These are phyloP conservation scores for Schizosaccharomyces octosporus DNA, from an alignment of 805 yeast genomes.

Conservation along the genomic window DNA sequence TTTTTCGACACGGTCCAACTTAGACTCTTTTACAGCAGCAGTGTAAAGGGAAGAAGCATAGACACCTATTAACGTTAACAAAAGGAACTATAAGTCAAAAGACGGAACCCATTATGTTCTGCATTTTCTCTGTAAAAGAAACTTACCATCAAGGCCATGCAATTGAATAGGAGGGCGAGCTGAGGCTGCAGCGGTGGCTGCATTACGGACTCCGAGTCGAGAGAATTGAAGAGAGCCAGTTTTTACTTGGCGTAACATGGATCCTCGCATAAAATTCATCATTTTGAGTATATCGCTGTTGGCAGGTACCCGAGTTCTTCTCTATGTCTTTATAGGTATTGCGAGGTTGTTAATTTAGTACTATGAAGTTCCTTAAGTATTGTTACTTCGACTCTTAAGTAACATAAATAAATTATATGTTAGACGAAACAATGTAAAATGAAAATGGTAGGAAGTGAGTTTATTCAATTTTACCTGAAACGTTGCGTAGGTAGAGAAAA, in stretches of 20 bases:
- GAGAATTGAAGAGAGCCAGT: background rate
- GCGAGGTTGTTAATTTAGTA: too few relatives aligned
- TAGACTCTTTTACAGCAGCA: conserved; percentile 65
- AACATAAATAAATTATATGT: too few relatives aligned
- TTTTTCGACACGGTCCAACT: conserved; percentile 43
- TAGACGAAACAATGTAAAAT: too few relatives aligned
- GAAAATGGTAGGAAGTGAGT: too few relatives aligned
- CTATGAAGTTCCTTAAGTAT: too few relatives aligned
- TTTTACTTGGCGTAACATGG: background rate
- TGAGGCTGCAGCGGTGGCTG: background rate
- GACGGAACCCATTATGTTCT: background rate
- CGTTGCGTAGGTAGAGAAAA: too few relatives aligned
- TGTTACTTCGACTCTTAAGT: too few relatives aligned
- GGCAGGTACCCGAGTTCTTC: too few relatives aligned
- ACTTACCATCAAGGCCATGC: conserved; percentile 1
- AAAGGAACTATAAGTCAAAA: background rate
- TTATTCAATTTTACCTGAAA: too few relatives aligned
- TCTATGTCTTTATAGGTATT: too few relatives aligned
- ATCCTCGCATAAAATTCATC: background rate
- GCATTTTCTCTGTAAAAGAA: background rate
- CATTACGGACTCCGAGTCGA: background rate
- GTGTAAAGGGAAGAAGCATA: conserved; percentile 80
- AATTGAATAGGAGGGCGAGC: background rate
- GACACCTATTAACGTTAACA: background rate
- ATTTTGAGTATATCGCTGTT: background rate